Base-by-base conservation (phyloP, 768 basidiomycete species). In the Coprinellus aureogranulatus region DNA sequence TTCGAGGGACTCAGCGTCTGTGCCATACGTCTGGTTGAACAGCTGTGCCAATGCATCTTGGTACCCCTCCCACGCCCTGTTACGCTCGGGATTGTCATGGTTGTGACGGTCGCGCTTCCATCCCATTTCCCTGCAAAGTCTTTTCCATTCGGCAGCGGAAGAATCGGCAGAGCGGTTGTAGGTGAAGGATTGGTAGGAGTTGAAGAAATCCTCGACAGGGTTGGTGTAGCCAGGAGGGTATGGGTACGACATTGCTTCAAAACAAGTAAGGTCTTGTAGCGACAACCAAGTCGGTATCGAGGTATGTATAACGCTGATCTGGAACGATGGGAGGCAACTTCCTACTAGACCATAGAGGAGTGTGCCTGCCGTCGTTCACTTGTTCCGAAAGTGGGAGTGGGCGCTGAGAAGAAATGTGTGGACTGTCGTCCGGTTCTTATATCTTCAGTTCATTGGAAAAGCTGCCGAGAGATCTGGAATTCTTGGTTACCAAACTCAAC, bases 11-110 rank as follows among this genome's bases (percentile, higher is more conserved):
- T 70, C 45, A 2, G 59, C 68, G 26, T 77, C 67, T 2, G 61
- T 71, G 1, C 75, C 75, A 42, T 70, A 78, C 1, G 50, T 65
- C 1, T 10, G 14, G 42, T 72, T 75, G 66, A 77, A 78, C 20
- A 71, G 66, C 45, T 57, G 4, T 0, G 68, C 70, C n/a, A 77
- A 40, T 0, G 70, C 76, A 42, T 65, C 58, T 25, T 68, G 58
- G 58, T 72, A 74, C 0, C 6, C 50, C 0, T 66, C 14, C 20
- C 61, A 59, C 2, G 70, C 70, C 0, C 37, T 39, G 1, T 67
- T 27, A 1, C 52, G 46, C 4, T 55, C 62, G 1, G 53, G n/a
- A 12, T 57, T 42, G 0, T 62, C 40, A 9, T 26, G 22, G 9
- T n/a, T n/a, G n/a, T n/a, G n/a, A n/a, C n/a, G n/a, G n/a, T 44